These are phyloP conservation scores for Gaeumannomyces tritici DNA, from an alignment of 2,329 filamentous ascomycete genomes.

Conservation along the genomic window DNA sequence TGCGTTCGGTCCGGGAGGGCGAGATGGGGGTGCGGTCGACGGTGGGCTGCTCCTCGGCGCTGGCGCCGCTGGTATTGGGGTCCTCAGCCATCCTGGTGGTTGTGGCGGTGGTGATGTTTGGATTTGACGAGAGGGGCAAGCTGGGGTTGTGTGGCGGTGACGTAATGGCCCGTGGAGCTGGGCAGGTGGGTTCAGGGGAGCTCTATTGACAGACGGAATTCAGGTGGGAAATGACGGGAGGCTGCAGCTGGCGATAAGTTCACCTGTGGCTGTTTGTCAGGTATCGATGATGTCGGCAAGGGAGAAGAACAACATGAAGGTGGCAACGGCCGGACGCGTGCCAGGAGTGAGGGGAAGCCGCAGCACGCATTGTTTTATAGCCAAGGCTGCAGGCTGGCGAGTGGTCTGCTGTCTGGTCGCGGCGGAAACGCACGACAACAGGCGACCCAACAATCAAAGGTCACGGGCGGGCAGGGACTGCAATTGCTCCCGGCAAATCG, in stretches of 20 bases:
- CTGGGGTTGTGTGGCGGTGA: not conserved
- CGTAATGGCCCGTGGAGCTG: no score
- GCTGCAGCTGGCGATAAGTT: no score
- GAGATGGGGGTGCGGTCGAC: conserved; percentile 52
- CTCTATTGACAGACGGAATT: not conserved
- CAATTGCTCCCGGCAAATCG: not conserved
- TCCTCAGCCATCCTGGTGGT: conserved; percentile 21
- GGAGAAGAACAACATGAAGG: not conserved
- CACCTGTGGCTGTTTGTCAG: no score
- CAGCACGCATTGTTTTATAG: not conserved
- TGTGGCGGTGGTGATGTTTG: not conserved
- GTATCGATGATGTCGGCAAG: no score
- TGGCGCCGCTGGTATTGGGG: conserved; percentile 10
- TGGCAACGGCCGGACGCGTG: not conserved
- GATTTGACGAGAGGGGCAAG: not conserved
- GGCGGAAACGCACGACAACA: not conserved
- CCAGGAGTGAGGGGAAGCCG: not conserved
- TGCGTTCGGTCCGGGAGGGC: conserved; percentile 41
- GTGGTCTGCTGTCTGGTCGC: not conserved
- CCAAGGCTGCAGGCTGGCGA: not conserved
- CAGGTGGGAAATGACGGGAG: not conserved
- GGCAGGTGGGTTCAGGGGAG: no score
- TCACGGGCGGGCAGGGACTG: not conserved
- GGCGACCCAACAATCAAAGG: not conserved
- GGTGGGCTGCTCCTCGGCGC: conserved; percentile 13